These are phyloP conservation scores for Silybum marianum DNA, from an alignment of 129 eudicot genomes.

Conservation along the genomic window DNA sequence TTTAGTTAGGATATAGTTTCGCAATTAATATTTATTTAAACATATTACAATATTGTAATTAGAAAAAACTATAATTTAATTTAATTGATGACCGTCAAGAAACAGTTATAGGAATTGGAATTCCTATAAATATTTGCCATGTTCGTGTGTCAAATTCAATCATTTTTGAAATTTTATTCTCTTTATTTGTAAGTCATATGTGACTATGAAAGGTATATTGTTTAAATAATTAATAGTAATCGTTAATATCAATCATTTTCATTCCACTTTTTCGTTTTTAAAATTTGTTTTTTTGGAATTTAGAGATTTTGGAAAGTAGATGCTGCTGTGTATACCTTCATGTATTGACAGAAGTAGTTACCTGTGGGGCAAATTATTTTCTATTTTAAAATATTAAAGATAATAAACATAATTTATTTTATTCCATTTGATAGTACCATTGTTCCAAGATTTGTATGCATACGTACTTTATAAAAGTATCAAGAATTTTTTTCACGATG, in stretches of 20 bases:
- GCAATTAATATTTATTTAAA: background rate
- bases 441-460: background rate
- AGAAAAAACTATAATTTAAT: background rate
- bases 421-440: background rate
- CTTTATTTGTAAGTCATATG: background rate
- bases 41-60: background rate
- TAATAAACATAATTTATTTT: background rate
- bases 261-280: slow-evolving; percentile 6
- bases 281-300: background rate
- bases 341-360: slow-evolving; percentile 24
- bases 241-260: slow-evolving; percentile 17
- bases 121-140: background rate
- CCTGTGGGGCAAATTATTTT: background rate
- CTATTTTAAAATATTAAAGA: background rate
- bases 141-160: background rate
- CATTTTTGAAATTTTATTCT: no score
- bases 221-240: background rate
- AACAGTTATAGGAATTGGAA: background rate
- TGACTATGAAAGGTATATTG: background rate
- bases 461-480: background rate
- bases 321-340: slow-evolving; percentile 11
- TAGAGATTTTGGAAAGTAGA: slow-evolving; percentile 6
- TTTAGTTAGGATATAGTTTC: background rate
- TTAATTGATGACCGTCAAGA: background rate
- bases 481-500: background rate